Percentiles rank a stretch among this genome's conserved stretches.
Conservation (phyloP, 1,284 basidiomycete species). For the Xerocomus amazonicus region DNA sequence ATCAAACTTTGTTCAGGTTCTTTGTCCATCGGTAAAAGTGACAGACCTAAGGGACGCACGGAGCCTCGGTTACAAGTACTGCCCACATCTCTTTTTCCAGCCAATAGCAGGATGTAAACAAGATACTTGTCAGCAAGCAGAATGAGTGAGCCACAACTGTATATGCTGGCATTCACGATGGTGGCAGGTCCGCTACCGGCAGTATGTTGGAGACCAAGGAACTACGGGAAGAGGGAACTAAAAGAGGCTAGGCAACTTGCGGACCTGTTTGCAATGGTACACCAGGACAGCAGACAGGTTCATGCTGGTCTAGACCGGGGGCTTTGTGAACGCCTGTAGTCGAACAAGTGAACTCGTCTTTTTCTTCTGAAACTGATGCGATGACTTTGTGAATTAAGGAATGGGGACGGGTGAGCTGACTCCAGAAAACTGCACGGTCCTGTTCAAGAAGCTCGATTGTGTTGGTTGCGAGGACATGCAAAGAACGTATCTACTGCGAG, state of each 20-base stretch:
- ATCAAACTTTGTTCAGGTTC: background rate
- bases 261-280: background rate
- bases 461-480: background rate
- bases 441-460: background rate
- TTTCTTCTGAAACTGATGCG: background rate
- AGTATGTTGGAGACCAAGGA: background rate
- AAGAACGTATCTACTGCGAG: background rate
- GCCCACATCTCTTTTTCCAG: background rate
- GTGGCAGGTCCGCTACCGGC: background rate
- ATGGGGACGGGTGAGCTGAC: background rate
- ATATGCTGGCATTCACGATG: background rate
- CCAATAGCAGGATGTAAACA: background rate
- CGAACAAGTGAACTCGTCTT: background rate
- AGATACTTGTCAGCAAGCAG: background rate
- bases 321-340: background rate
- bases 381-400: background rate
- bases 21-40: background rate
- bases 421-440: background rate
- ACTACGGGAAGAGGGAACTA: background rate
- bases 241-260: background rate
- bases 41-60: too few relatives aligned
- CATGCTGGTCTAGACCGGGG: background rate
- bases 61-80: background rate
- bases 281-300: background rate
- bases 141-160: background rate